Base-by-base conservation (phyloP, 441 rosid species). In the Euphorbia schlechtendalii region DNA sequence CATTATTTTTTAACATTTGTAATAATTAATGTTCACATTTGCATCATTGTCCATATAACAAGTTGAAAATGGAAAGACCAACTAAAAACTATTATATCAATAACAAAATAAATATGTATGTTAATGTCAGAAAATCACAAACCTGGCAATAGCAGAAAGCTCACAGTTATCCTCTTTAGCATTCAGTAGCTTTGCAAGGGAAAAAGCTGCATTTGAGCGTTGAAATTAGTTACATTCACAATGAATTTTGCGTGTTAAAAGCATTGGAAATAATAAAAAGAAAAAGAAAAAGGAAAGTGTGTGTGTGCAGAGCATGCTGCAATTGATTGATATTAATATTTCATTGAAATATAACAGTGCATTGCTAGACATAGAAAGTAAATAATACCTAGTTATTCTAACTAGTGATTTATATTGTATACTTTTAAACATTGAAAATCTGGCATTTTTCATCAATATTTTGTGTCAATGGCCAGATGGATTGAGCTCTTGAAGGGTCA, bases 71-170 rank as follows among this genome's bases (percentile, higher is more conserved):
- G 40, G 40, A 34, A 34, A 38, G 3, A 13, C 17, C 25, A 41
- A 56, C 28, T 22, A 28, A 17, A 56, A 25, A 24, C 25, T 24
- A 38, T 56, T 43, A 5, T 6, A 40, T 24, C 49, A 52, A 21
- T 30, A 32, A n/a, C 10, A 0, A 18, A 49, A 48, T 1, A 61
- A 61, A 27, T 1, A 21, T 32, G 17, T 34, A 66, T 41, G 12
- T 12, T 45, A n/a, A 40, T 24, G 25, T 48, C 38, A 57, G 27
- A 43, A 59, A 34, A 36, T 27, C 6, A 36, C 32, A 25, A 80
- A 93, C 99, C 99, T 86, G 60, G 99, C 95, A 75, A 93, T 88
- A 11, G 93, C 95, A 75, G 97, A 93, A 77, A 93, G 99, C 64
- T 85, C 79, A 77, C 99, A 83, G 65, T 78, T 81, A 74, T 87